These are phyloP conservation scores for Bipolaris victoriae DNA, from an alignment of 2,329 filamentous ascomycete species.

Conservation along the genomic window DNA sequence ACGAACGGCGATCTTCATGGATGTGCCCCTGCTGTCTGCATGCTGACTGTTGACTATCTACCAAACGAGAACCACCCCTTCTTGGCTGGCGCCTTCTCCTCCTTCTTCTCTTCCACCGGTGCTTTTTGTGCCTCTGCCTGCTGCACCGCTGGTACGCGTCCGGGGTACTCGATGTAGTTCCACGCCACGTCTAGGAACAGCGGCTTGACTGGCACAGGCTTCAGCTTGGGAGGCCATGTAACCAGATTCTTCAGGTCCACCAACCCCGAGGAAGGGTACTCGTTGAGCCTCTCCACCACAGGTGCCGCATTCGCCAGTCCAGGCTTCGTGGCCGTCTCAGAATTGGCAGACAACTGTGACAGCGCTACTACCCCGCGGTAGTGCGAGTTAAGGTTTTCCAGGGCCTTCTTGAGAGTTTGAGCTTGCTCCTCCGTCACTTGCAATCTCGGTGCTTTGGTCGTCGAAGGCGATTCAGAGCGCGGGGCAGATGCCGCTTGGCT, in stretches of 20 bases:
- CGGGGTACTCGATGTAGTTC: slow-evolving; percentile 96
- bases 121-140: slow-evolving; percentile 38
- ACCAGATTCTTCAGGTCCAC: slow-evolving; percentile 83
- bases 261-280: slow-evolving; percentile 70
- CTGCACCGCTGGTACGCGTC: slow-evolving; percentile 53
- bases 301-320: slow-evolving; percentile 59
- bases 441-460: slow-evolving; percentile 65
- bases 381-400: slow-evolving; percentile 76
- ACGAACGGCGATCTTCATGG: slow-evolving; percentile 9
- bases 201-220: slow-evolving; percentile 88
- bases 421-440: slow-evolving; percentile 67
- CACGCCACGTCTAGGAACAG: slow-evolving; percentile 95
- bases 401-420: slow-evolving; percentile 64
- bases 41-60: slow-evolving; percentile 37
- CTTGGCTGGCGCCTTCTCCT: slow-evolving; percentile 52
- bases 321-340: slow-evolving; percentile 55
- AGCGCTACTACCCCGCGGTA: slow-evolving; percentile 87
- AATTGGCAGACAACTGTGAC: slow-evolving; percentile 64
- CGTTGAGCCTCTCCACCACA: slow-evolving; percentile 74
- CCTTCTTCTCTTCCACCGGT: slow-evolving; percentile 32
- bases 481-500: slow-evolving; percentile 56
- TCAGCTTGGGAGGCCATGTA: slow-evolving; percentile 81
- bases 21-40: slow-evolving; percentile 4
- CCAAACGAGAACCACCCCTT: slow-evolving; percentile 61
- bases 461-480: slow-evolving; percentile 41